Evolutionary conservation across 2,329 filamentous ascomycete species (phyloP).

Genomic region (Colletotrichum sidae): DNA sequence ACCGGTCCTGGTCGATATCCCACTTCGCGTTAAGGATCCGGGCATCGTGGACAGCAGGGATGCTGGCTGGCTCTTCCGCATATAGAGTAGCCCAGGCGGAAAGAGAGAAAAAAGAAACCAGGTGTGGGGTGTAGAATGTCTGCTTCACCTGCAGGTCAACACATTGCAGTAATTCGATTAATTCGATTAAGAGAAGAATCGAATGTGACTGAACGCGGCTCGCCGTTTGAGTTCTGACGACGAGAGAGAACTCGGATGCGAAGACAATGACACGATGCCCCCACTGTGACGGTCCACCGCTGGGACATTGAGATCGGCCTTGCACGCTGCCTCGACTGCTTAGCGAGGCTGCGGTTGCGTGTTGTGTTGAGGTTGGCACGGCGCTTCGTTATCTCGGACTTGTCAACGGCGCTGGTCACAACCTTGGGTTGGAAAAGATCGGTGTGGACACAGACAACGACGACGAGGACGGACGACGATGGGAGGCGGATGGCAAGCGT

Average conservation of each 20-base stretch:
- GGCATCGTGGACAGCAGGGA: background rate
- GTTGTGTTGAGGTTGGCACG: background rate
- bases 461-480: too few species aligned
- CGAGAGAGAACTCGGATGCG: slow-evolving; percentile 9
- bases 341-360: background rate
- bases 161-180: background rate
- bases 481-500: too few species aligned
- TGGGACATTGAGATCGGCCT: slow-evolving; percentile 30
- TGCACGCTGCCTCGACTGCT: slow-evolving; percentile 10
- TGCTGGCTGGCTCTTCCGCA: too few species aligned
- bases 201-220: background rate
- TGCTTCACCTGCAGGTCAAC: slow-evolving; percentile 17
- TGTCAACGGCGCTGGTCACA: background rate
- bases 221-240: slow-evolving; percentile 1
- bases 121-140: background rate
- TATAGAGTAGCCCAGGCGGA: too few species aligned
- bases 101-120: background rate
- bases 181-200: background rate
- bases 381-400: background rate
- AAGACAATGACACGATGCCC: slow-evolving; percentile 10
- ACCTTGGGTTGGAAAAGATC: background rate
- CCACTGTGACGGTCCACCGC: slow-evolving; percentile 26
- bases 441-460: too few species aligned
- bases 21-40: slow-evolving; percentile 8
- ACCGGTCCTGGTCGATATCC: slow-evolving; percentile 19